Evolutionary conservation across 495 filamentous ascomycete genomes (phyloP), one percentile per base, ranked within the genome.

Genomic region (Hypoxylon rickii): DNA sequence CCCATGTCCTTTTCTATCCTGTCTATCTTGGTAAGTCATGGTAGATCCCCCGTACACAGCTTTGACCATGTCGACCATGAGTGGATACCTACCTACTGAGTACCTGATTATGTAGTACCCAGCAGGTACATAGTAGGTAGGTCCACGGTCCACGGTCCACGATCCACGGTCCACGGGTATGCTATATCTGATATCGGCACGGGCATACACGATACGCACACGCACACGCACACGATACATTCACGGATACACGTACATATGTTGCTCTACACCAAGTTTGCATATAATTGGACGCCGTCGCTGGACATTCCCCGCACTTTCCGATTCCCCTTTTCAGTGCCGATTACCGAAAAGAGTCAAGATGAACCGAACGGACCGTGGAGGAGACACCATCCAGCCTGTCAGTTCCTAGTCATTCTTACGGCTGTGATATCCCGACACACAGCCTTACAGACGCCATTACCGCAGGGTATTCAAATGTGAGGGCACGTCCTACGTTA

Each of bases 1-100:
- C 51, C 51, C 44, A 40, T 20, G 16, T 16, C 41, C 3, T 38
- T 38, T 13, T 38, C 34, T 13, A 38, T 15, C 10, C n/a, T n/a
- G n/a, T n/a, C n/a, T n/a, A n/a, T n/a, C n/a, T n/a, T n/a, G n/a
- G n/a, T n/a, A n/a, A n/a, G n/a, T n/a, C n/a, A n/a, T n/a, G n/a
- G n/a, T n/a, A n/a, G n/a, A n/a, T n/a, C n/a, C n/a, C n/a, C n/a
- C n/a, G n/a, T n/a, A n/a, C n/a, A n/a, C n/a, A n/a, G n/a, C n/a
- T n/a, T n/a, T n/a, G n/a, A n/a, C n/a, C n/a, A n/a, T n/a, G n/a
- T n/a, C n/a, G n/a, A n/a, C n/a, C n/a, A n/a, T n/a, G n/a, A n/a
- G n/a, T n/a, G n/a, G n/a, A n/a, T n/a, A n/a, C n/a, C n/a, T n/a
- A n/a, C n/a, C n/a, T n/a, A n/a, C n/a, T n/a, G n/a, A n/a, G n/a